Evolutionary conservation across 768 basidiomycete species (phyloP), one percentile per base, ranked within the genome.

Genomic region (Pisolithus sp.): DNA sequence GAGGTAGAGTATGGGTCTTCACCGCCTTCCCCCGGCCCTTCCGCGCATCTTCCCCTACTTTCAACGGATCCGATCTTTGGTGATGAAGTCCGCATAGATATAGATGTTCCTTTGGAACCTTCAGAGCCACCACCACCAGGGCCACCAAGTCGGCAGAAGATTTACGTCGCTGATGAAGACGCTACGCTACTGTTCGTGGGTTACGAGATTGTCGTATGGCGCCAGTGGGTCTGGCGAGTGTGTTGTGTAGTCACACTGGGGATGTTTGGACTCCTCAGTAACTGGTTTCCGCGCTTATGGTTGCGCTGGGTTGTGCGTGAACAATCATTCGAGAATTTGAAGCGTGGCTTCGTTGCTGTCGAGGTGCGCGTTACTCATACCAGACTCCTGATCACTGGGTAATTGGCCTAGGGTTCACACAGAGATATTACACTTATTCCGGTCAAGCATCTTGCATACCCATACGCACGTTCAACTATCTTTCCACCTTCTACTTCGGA

Each of bases 251-350:
- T 86, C 7, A 81, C 83, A 2, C 69, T 85, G 10, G 95, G 96
- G 5, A 66, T 80, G 5, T 71, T 97, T 20, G 85, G 78, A 10
- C 75, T 99, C 17, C 68, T 94, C 8, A 94, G 93, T 4, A 84
- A 93, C 61, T 99, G 96, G 96, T 83, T 96, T 57, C 96, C 96
- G 51, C 80, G 77, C 5, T 57, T 93, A 24, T 97, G 96, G 96
- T 79, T 98, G 47, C 81, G 81, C 26, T 94, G 86, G 80, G 87
- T 89, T 20, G 82, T 91, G 2, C 76, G 72, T 42, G 90, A 94
- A 67, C 89, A 80, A 49, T 86, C 87, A 20, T 99, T 98, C 61
- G 80, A 81, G 45, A 71, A 89, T 51, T 73, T 82, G 8, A 67
- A 70, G 34, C 70, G 81, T 57, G 90, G 89, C 4, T 86, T 92